Base-by-base conservation (phyloP, 2,329 filamentous ascomycete species). In the Emergomyces orientalis region DNA sequence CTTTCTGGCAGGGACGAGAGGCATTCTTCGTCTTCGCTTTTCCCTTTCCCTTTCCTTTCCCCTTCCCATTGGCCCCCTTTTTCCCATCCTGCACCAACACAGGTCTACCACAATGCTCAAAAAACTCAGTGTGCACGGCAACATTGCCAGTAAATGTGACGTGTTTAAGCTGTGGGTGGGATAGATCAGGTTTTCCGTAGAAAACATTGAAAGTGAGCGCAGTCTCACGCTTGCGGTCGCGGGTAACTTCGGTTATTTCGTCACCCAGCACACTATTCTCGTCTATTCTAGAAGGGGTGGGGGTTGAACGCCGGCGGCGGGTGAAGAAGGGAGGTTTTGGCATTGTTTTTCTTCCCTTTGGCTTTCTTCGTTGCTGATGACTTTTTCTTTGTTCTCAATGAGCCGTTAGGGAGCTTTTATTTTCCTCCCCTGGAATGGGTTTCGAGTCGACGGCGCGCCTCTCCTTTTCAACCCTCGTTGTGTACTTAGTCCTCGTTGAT, bases 141-240 rank as follows among this genome's bases (percentile, higher is more conserved):
- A 52, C 59, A 22, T 64, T 57, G 54, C 41, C 54, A 25, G 30
- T 39, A 22, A 63, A 65, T 9, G 61, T 59, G 56, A 62, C 54
- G 34, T 66, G 63, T 39, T 66, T 52, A 4, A 58, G 54, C 5
- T n/a, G 39, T 27, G 45, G 56, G 30, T 19, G 14, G 43, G 19
- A 55, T 13, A 54, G 34, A 30, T 52, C 49, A 17, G 63, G 66
- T 17, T 61, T 62, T 32, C 66, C 66, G 30, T 63, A 65, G 61
- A 67, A 67, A 25, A 65, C 63, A 55, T 62, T 66, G 61, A 65
- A 60, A 19, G 61, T 51, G 1, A 67, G 27, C 2, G 64, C 62
- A 8, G 61, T 58, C 17, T 62, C 63, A 27, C 17, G 47, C 25
- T 51, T 45, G 51, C 14, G 17, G 45, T 27, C n/a, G 52, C 63